Percentiles rank a stretch among this genome's conserved stretches.
phyloP scores from a whole-genome alignment of 2,329 filamentous ascomycete species.

The Cladosporium sp. region DNA sequence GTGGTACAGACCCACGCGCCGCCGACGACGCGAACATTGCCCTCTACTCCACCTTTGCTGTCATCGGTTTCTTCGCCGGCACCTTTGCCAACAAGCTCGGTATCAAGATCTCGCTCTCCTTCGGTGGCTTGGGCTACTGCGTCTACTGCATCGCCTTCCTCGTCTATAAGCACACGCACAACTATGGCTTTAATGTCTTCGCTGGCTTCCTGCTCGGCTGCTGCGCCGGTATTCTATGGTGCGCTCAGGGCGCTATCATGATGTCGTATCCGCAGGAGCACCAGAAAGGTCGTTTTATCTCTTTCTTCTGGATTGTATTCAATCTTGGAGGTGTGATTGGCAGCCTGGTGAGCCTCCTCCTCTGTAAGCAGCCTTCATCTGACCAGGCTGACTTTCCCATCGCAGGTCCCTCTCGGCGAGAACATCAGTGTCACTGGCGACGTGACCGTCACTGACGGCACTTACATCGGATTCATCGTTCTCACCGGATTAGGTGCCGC shows the following conservation, averaged over 20 bases:
- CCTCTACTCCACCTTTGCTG: constrained; percentile 72
- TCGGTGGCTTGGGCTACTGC: constrained; percentile 57
- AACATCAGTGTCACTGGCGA: constrained; percentile 59
- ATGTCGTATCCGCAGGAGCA: constrained; percentile 84
- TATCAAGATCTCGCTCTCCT: constrained; percentile 65
- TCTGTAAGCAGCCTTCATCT: background rate
- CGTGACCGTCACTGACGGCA: constrained; percentile 72
- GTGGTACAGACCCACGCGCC: constrained; percentile 40
- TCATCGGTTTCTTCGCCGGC: constrained; percentile 65
- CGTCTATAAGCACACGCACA: constrained; percentile 67
- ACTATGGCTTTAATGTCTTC: constrained; percentile 72
- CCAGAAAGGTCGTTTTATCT: constrained; percentile 85
- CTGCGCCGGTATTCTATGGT: constrained; percentile 79
- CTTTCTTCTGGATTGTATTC: constrained; percentile 93
- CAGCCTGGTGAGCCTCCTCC: background rate
- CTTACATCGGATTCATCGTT: constrained; percentile 84
- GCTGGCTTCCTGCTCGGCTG: constrained; percentile 74
- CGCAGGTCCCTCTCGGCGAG: constrained; percentile 70
- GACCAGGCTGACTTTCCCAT: constrained; percentile 32
- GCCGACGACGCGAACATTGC: constrained; percentile 60
- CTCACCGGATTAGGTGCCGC: constrained; percentile 73
- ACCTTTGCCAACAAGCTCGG: constrained; percentile 77
- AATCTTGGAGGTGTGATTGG: constrained; percentile 68
- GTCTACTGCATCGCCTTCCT: constrained; percentile 64
- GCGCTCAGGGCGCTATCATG: constrained; percentile 81